These are phyloP conservation scores for Malassezia yamatoensis DNA, from an alignment of 1,284 basidiomycete species.

Conservation along the genomic window DNA sequence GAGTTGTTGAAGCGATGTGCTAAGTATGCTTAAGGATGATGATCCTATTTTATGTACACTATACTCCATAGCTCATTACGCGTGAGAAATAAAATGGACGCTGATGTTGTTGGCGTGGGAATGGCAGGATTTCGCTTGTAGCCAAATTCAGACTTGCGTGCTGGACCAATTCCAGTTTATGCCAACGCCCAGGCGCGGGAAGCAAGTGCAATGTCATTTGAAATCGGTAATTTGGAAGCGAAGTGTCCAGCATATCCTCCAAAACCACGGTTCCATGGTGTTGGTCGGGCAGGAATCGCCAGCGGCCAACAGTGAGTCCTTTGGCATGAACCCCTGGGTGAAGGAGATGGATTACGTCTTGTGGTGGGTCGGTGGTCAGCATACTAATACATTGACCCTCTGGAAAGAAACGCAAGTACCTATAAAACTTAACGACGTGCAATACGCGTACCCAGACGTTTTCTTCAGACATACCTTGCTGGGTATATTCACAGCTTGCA, in stretches of 20 bases:
- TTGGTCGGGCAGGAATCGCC: constrained; percentile 26
- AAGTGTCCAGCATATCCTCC: constrained; percentile 35
- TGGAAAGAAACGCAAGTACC: constrained; percentile 72
- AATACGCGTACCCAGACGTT: constrained; percentile 42
- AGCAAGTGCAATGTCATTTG: constrained; percentile 68
- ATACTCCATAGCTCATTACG: constrained; percentile 41
- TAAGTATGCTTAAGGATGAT: constrained; percentile 26
- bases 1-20: constrained; percentile 44
- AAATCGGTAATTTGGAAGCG: constrained; percentile 62
- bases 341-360: constrained; percentile 65
- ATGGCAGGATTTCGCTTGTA: constrained; percentile 63
- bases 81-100: constrained; percentile 87
- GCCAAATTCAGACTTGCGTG: constrained; percentile 59
- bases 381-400: constrained; percentile 76
- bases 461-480: constrained; percentile 36
- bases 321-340: constrained; percentile 61
- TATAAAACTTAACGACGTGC: constrained; percentile 57
- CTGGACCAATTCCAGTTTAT: constrained; percentile 65
- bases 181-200: constrained; percentile 64
- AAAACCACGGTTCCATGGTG: constrained; percentile 25
- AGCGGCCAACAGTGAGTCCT: constrained; percentile 59
- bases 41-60: constrained; percentile 7
- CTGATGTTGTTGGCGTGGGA: constrained; percentile 65
- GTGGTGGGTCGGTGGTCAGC: constrained; percentile 70
- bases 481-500: constrained; percentile 40